phyloP scores from a whole-genome alignment of 139 green algal genomes.

The Picochlorum costavermella region DNA sequence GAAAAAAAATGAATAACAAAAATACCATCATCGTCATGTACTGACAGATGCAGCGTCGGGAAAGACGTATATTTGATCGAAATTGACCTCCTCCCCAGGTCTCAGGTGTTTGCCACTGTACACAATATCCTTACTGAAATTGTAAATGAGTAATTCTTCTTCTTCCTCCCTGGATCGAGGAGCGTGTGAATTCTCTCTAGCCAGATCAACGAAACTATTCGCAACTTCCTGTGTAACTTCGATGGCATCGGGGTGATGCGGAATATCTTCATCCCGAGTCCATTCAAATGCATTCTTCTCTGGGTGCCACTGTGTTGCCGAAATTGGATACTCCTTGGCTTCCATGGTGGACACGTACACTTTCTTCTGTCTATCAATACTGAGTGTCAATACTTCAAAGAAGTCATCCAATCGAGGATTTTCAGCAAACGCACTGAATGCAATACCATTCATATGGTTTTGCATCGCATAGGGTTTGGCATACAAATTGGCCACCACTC shows the following conservation, averaged over 20 bases:
- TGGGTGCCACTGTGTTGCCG: constrained; percentile 69
- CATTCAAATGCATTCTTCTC: constrained; percentile 83
- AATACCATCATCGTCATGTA: background rate
- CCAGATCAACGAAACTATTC: constrained; percentile 64
- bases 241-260: constrained; percentile 44
- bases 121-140: constrained; percentile 31
- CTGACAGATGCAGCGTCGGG: constrained; percentile 5
- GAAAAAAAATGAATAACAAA: background rate
- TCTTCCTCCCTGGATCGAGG: constrained; percentile 38
- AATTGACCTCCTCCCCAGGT: constrained; percentile 53
- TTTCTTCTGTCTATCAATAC: constrained; percentile 38
- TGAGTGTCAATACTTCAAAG: constrained; percentile 60
- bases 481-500: constrained; percentile 54
- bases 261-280: constrained; percentile 56
- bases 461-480: constrained; percentile 65
- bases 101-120: constrained; percentile 18
- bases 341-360: constrained; percentile 73
- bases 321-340: constrained; percentile 47
- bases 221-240: constrained; percentile 41
- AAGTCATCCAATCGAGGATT: constrained; percentile 49
- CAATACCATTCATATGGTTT: constrained; percentile 69
- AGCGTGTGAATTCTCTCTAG: constrained; percentile 56
- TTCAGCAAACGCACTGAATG: constrained; percentile 42
- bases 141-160: constrained; percentile 71
- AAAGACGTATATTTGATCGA: constrained; percentile 71